These are phyloP conservation scores for Zymoseptoria ardabiliae DNA, from an alignment of 2,329 filamentous ascomycete species.

Conservation along the genomic window DNA sequence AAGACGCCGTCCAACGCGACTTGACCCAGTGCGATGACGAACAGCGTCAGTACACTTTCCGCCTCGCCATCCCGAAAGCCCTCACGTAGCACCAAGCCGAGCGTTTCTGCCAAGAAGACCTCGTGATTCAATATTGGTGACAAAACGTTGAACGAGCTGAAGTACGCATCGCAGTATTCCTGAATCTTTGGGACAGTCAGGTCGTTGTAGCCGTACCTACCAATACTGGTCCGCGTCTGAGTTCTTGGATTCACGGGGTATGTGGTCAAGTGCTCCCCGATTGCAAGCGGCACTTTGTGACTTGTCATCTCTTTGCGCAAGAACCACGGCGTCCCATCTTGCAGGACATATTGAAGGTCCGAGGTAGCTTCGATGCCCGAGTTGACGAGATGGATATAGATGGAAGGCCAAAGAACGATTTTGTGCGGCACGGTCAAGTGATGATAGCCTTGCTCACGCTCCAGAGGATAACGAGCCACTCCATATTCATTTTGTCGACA, in stretches of 20 bases:
- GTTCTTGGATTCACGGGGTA: constrained; percentile 14
- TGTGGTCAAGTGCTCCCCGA: constrained; percentile 22
- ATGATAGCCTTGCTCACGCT: constrained; percentile 18
- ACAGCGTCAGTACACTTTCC: constrained; percentile 46
- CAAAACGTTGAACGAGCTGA: constrained; percentile 53
- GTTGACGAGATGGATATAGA: constrained; percentile 32
- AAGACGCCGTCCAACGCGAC: constrained; percentile 47
- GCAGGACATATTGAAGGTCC: constrained; percentile 31
- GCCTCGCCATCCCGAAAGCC: constrained; percentile 46
- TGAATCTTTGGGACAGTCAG: constrained; percentile 46
- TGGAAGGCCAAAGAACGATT: constrained; percentile 42
- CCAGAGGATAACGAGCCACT: constrained; percentile 9
- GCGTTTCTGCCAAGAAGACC: constrained; percentile 43
- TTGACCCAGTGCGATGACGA: constrained; percentile 54
- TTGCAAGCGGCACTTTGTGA: constrained; percentile 24
- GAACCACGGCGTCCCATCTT: constrained; percentile 35
- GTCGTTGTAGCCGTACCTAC: constrained; percentile 26
- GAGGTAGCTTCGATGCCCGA: constrained; percentile 27
- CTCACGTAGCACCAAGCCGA: constrained; percentile 41
- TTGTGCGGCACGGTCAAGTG: constrained; percentile 42
- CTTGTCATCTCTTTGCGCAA: constrained; percentile 29
- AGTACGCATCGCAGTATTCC: constrained; percentile 48
- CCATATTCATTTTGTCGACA: constrained; percentile 6
- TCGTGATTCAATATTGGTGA: constrained; percentile 54
- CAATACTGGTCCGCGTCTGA: constrained; percentile 5